Conservation (phyloP, 2,329 filamentous ascomycete genomes). For the Fusarium marasasianum region DNA sequence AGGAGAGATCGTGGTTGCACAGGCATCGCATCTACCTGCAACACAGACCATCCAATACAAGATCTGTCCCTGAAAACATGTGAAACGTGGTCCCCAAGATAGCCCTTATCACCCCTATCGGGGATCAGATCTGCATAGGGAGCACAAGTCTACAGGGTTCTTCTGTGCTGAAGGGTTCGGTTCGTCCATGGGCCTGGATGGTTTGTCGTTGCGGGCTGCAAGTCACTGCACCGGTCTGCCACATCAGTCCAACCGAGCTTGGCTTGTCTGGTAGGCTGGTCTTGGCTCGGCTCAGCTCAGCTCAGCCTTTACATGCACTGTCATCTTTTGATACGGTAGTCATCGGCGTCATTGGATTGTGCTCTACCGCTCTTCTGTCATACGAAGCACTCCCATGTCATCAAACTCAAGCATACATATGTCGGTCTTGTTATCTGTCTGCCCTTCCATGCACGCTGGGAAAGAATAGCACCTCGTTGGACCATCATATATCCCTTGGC, state of each 20-base stretch:
- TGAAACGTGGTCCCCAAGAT: conserved; percentile 31
- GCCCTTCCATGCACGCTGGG: background rate
- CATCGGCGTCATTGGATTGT: conserved; percentile 14
- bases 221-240: conserved; percentile 13
- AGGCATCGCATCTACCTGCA: background rate
- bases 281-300: conserved; percentile 15
- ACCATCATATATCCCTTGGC: background rate
- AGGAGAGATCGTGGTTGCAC: background rate
- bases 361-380: conserved; percentile 15
- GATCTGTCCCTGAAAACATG: conserved; percentile 33
- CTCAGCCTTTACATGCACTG: conserved; percentile 6
- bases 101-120: conserved; percentile 16
- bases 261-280: conserved; percentile 10
- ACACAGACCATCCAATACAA: conserved; percentile 6
- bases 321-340: conserved; percentile 28
- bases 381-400: background rate
- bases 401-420: conserved; percentile 14
- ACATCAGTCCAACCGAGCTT: conserved; percentile 27
- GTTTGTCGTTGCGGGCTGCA: conserved; percentile 6
- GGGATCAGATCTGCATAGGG: conserved; percentile 22
- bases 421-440: conserved; percentile 16
- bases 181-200: conserved; percentile 10
- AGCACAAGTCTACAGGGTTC: conserved; percentile 19
- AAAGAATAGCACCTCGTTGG: background rate
- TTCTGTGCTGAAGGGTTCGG: conserved; percentile 12